phyloP scores from a whole-genome alignment of 2,329 filamentous ascomycete species.

The Fusarium hostae region DNA sequence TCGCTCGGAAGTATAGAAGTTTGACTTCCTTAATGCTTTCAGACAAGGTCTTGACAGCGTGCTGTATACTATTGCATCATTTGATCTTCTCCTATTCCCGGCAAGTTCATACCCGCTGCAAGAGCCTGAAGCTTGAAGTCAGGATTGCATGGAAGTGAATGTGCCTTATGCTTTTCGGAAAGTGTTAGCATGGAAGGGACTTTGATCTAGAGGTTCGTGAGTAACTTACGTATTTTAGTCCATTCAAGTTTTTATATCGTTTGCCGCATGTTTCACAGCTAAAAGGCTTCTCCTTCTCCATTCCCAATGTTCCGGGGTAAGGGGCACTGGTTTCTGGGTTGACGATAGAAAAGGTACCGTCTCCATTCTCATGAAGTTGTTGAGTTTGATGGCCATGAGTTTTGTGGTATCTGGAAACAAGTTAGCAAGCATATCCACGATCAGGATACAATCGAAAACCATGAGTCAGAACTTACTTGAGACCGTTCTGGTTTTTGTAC shows the following conservation, averaged over 20 bases:
- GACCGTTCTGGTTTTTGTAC: conserved; percentile 98
- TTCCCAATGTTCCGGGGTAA: conserved; percentile 95
- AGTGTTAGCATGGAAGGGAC: conserved; percentile 47
- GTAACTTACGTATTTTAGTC: conserved; percentile 85
- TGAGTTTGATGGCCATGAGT: conserved; percentile 96
- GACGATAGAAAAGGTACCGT: conserved; percentile 97
- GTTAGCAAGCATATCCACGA: conserved; percentile 19
- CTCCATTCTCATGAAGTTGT: conserved; percentile 94
- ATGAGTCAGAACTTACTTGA: conserved; percentile 75
- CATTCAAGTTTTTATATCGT: conserved; percentile 98
- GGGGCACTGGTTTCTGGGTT: conserved; percentile 94
- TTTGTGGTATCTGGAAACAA: conserved; percentile 70
- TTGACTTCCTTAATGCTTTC: neutral
- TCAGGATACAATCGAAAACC: neutral
- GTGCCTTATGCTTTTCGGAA: conserved; percentile 71
- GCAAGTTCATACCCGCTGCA: conserved; percentile 57
- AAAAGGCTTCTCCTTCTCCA: conserved; percentile 99
- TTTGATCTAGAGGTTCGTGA: neutral
- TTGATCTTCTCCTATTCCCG: conserved; percentile 59
- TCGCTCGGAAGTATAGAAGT: neutral
- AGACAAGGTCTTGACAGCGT: neutral
- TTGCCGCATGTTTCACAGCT: conserved; percentile 97
- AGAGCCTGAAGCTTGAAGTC: conserved; percentile 68
- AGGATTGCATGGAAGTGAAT: conserved; percentile 90
- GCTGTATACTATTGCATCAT: conserved; percentile 48